phyloP scores from a whole-genome alignment of 306 rosid species.

The Sindora glabra region DNA sequence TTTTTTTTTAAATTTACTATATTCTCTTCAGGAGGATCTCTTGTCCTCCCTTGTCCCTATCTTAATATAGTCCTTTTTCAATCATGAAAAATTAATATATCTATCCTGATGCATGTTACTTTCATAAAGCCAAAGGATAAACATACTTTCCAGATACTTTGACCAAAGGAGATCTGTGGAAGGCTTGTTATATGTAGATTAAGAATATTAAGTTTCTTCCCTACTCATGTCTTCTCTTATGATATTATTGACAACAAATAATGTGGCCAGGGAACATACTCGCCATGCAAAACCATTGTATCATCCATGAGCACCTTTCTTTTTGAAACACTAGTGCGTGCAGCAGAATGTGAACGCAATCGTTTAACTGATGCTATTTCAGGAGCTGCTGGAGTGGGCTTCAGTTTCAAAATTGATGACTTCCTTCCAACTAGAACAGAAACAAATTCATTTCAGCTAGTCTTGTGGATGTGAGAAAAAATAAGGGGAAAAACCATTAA shows the following conservation, averaged over 20 bases:
- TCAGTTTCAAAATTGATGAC: slow-evolving; percentile 74
- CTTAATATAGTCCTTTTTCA: no score
- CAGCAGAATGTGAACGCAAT: slow-evolving; percentile 42
- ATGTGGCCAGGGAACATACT: slow-evolving; percentile 55
- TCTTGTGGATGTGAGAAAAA: background rate
- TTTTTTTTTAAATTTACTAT: no score
- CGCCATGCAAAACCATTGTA: slow-evolving; percentile 96
- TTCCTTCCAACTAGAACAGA: slow-evolving; percentile 73
- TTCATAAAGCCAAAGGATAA: background rate
- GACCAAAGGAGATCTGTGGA: background rate
- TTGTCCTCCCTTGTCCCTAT: no score
- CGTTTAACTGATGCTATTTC: slow-evolving; percentile 50
- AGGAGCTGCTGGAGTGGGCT: slow-evolving; percentile 67
- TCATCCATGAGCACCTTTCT: slow-evolving; percentile 97
- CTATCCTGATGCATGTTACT: no score
- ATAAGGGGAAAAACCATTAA: slow-evolving; percentile 11
- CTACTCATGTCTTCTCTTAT: background rate
- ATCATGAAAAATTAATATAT: background rate
- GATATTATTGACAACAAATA: background rate
- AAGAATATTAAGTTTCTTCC: slow-evolving; percentile 4
- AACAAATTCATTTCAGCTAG: slow-evolving; percentile 27
- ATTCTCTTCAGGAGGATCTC: no score
- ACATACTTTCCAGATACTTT: background rate
- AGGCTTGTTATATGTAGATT: background rate
- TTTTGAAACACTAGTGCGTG: slow-evolving; percentile 55